Evolutionary conservation across 2,329 filamentous ascomycete species (phyloP), one percentile per base, ranked within the genome.

Genomic region (Phyllosticta citrichinensis): DNA sequence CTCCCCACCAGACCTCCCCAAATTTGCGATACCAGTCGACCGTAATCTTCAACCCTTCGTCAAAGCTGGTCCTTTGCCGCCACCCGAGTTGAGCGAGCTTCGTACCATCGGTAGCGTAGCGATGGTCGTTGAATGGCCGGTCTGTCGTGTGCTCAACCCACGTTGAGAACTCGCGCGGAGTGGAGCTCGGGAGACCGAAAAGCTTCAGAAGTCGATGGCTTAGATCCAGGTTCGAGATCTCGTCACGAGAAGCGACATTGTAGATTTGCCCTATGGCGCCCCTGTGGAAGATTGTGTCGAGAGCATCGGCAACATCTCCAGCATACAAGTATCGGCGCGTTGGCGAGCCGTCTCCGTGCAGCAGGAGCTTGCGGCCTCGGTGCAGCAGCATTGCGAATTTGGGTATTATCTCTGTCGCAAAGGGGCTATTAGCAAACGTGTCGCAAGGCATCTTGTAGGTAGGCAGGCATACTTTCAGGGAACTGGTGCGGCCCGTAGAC

Each of bases 401-500:
- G 30, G 89, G 87, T 59, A 93, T 93, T 64, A 93, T 88, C 77
- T 93, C 88, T 90, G 70, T 61, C 24, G 47, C 40, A 53, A 17
- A 40, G 33, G 6, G 33, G 33, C 33, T 40, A 40, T 40, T 25
- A 71, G 65, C 24, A 35, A n/a, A 8, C 4, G 12, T 2, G 14
- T 52, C 14, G 5, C 19, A 27, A 17, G 19, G 11, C 33, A 14
- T 47, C 17, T 20, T 19, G 22, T 52, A 5, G 12, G 6, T 30
- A 24, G 17, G 14, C 27, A 8, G 3, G 74, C 87, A 74, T 75
- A 91, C 88, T 91, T 76, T 92, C 88, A 0, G 88, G 88, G 71
- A 87, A 91, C 71, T 93, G 89, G 70, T 92, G 88, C 22, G 89
- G 89, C 0, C 89, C 89, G 68, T 92, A 94, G 30, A 93, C 88